Base-by-base conservation (phyloP, 768 basidiomycete species). In the Mycena olivaceomarginata region DNA sequence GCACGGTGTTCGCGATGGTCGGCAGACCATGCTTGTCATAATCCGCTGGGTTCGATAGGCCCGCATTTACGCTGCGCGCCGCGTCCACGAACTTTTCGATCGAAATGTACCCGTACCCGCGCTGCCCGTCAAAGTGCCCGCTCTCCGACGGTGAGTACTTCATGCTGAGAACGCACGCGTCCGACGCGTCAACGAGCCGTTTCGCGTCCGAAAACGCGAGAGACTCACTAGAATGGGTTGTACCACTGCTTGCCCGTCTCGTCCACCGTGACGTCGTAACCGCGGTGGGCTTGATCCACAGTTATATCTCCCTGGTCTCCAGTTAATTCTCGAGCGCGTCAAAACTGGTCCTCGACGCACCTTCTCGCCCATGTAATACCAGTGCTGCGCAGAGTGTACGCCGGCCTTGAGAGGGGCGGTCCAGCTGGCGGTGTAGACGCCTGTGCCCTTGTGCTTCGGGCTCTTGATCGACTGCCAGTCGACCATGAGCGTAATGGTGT, bases 361-460 rank as follows among this genome's bases (percentile, higher is more conserved):
- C 90, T 96, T 98, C 87, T 96, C 94, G 65, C 91, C 97, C 95
- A 98, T 96, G 86, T 97, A 98, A 85, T 98, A 97, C 95, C 96
- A 98, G 82, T 96, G 94, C 82, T 98, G 97, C 53, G 94, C 94
- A 10, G 95, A 94, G 84, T 98, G 97, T 11, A 98, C 90, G n/a
- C 97, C 97, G 25, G 95, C 90, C 83, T 95, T 95, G 75, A 97
- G 87, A 20, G 97, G 97, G 0, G 97, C 97, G 1, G 97, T 97
- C 97, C 97, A 98, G 67, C 94, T 95, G 11, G 97, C 97, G 6
- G 97, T 97, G 87, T 97, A 98, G 1, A 98, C 95, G 2, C 92
- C 97, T 1, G 95, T 97, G 31, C 97, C 97, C 76, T 89, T 91
- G 86, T 97, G 95, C 80, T 88, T 93, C 18, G 91, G 84, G 85